Base-by-base conservation (phyloP, 495 filamentous ascomycete species). In the Hypoxylon intermedium region DNA sequence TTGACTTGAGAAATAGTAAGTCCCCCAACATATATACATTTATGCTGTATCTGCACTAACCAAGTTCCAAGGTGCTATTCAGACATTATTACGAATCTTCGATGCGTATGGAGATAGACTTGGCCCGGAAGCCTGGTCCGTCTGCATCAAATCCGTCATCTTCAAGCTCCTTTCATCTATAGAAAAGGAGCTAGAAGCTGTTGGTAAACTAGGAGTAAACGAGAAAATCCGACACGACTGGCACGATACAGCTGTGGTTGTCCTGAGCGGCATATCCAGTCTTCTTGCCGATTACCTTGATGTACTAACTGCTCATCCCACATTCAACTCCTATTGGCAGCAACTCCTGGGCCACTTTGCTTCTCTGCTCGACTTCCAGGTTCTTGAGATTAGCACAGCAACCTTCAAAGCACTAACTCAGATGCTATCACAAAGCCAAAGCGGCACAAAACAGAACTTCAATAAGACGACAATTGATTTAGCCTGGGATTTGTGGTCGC, bases 51-150 rank as follows among this genome's bases (percentile, higher is more conserved):
- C 26, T 45, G 9, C n/a, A 23, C 74, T 73, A 48, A 74, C 49
- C n/a, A 6, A 1, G 0, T 43, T 43, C 23, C 5, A 45, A 84
- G 80, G 82, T 54, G 90, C 92, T 5, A 86, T 98, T 26, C 93
- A 96, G 69, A 97, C 92, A 0, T 75, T 97, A 12, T 83, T 97
- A 50, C 82, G 92, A 31, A 97, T 98, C 46, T 92, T 98, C 60
- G 90, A 95, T 73, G 92, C 90, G 3, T 92, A 92, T 55, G 92
- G 89, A 21, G 90, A 93, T 64, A 86, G 87, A 44, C 80, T 98
- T 9, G 85, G 83, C 9, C 83, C 89, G 0, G 82, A 87, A 63
- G 87, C 92, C 9, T 97, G 92, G 93, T 86, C 85, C 28, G 78
- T 92, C 42, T 96, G 91, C 69, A 82, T 96, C 43, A 87, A 88